Evolutionary conservation across 1,284 basidiomycete genomes (phyloP), one percentile per base, ranked within the genome.

Genomic region (Cutaneotrichosporon mucoides): DNA sequence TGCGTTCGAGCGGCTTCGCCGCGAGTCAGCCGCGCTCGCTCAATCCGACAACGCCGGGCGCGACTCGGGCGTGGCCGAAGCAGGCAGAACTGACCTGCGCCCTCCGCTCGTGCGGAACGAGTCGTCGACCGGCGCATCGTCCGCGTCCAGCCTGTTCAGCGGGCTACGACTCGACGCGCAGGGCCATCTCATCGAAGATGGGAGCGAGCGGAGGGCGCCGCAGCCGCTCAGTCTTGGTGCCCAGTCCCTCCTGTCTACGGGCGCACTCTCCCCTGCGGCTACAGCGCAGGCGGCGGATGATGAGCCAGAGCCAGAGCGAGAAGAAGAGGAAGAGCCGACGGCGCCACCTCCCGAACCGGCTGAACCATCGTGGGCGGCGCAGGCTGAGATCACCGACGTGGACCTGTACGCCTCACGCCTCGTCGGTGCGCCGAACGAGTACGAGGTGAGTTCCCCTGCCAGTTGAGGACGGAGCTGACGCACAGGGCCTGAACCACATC

Each of bases 341-440:
- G 8, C 36, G 3, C 36, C 49, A 8, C 36, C 37, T 38, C 5
- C 48, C 12, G n/a, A 34, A n/a, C 35, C 5, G n/a, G 9, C 35
- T 15, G 48, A 15, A 9, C 34, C 35, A 5, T 6, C n/a, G 12
- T 44, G 43, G 12, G 12, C 9, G 10, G 35, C 24, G 24, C 24
- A 33, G 46, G 34, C 46, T 13, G 59, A 60, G 46, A 15, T 49
- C 35, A 86, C 85, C 3, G 86, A 87, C 68, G 72, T 87, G 51
- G 86, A 88, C 70, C 68, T 85, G 13, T 78, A 86, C 9, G 80
- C 84, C 13, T 81, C 84, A 16, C 79, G 81, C 3, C 68, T 86
- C 11, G 80, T 82, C 15, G 82, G 80, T 35, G 73, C 70, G 60
- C 81, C 82, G n/a, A 68, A 77, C 34, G 80, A 85, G 66, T 86